Conservation (phyloP, 1,284 basidiomycete genomes). For the Ganoderma lingzhi region DNA sequence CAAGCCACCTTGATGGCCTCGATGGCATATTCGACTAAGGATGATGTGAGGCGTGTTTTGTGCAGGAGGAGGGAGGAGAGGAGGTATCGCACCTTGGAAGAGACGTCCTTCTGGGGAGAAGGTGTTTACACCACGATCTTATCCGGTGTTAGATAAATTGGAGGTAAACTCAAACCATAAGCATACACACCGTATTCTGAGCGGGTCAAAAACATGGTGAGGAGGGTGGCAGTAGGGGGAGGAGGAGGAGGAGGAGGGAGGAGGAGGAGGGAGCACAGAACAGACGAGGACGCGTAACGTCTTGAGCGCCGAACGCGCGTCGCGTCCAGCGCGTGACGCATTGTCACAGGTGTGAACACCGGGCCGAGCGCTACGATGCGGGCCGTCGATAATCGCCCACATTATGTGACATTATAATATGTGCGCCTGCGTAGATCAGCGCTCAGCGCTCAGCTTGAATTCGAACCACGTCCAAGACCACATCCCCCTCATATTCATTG, state of each 20-base stretch:
- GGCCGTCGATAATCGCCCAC: too few species aligned
- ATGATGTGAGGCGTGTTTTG: not conserved
- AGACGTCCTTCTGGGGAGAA: slow-evolving; percentile 98
- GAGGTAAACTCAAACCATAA: not conserved
- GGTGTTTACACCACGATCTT: slow-evolving; percentile 98
- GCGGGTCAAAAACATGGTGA: slow-evolving; percentile 87
- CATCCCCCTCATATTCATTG: too few species aligned
- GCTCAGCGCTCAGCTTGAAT: too few species aligned
- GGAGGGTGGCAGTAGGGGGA: not conserved
- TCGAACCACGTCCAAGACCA: too few species aligned
- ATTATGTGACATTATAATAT: too few species aligned
- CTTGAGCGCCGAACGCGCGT: slow-evolving; percentile 37
- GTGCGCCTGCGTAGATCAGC: too few species aligned
- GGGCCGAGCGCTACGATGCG: too few species aligned
- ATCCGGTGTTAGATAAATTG: slow-evolving; percentile 6
- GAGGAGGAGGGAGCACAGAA: slow-evolving; percentile 21
- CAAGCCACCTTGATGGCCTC: slow-evolving; percentile 90
- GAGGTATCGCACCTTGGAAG: slow-evolving; percentile 76
- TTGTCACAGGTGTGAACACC: too few species aligned
- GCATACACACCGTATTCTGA: slow-evolving; percentile 82
- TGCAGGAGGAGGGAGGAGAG: not conserved
- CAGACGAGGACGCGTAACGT: slow-evolving; percentile 22
- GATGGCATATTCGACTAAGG: slow-evolving; percentile 96
- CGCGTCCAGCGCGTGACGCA: slow-evolving; percentile 30
- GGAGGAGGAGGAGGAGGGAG: not conserved